phyloP scores from a whole-genome alignment of 2,329 filamentous ascomycete species.

The Apiospora malaysiana region DNA sequence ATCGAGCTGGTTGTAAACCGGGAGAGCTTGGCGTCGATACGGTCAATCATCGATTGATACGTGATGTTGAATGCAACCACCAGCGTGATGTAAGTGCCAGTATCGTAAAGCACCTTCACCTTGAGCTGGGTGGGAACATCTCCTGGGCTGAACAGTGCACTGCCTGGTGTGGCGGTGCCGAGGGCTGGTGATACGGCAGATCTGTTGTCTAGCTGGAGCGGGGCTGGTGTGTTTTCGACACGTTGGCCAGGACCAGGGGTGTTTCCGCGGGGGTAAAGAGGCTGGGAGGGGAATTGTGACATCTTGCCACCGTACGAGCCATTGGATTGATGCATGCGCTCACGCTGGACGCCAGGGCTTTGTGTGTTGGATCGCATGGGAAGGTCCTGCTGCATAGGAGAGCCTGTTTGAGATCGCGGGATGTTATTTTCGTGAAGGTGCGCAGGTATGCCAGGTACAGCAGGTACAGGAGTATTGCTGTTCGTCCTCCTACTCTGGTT shows the following conservation, averaged over 20 bases:
- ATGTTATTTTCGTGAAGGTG: slow-evolving; percentile 71
- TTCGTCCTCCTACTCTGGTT: slow-evolving; percentile 59
- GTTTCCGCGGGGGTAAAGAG: slow-evolving; percentile 56
- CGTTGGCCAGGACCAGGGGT: slow-evolving; percentile 40
- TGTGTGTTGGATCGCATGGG: slow-evolving; percentile 73
- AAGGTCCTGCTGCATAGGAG: slow-evolving; percentile 71
- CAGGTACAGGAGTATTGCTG: slow-evolving; percentile 64
- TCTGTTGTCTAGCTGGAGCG: slow-evolving; percentile 45
- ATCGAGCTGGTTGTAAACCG: slow-evolving; percentile 86
- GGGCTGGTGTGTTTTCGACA: slow-evolving; percentile 37
- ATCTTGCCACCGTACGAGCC: slow-evolving; percentile 58
- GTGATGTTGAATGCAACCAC: slow-evolving; percentile 95
- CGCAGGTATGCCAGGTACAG: slow-evolving; percentile 77
- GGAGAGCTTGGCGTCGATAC: slow-evolving; percentile 93
- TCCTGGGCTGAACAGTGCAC: slow-evolving; percentile 52
- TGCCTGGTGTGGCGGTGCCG: slow-evolving; percentile 42
- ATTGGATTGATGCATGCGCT: slow-evolving; percentile 58
- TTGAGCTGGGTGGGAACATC: slow-evolving; percentile 79
- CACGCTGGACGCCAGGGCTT: slow-evolving; percentile 71
- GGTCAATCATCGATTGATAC: slow-evolving; percentile 90
- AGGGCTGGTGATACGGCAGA: slow-evolving; percentile 55
- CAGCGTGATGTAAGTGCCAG: slow-evolving; percentile 88
- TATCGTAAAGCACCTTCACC: slow-evolving; percentile 90
- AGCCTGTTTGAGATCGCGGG: slow-evolving; percentile 81
- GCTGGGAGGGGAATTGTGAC: slow-evolving; percentile 62